phyloP scores from a whole-genome alignment of 176 grass and related monocot species.

The Carex scoparia region DNA sequence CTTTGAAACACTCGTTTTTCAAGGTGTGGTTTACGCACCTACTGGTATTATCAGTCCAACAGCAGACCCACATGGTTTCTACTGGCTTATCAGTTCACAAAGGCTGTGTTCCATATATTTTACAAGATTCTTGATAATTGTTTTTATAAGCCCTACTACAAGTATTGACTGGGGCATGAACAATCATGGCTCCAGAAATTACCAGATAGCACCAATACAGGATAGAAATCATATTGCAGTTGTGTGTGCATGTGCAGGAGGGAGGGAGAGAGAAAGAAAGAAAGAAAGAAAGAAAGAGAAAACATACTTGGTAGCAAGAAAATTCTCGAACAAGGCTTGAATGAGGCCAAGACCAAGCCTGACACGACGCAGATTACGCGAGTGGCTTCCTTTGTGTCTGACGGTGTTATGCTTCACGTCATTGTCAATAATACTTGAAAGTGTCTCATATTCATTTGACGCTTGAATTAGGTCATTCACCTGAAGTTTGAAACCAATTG shows the following conservation, averaged over 20 bases:
- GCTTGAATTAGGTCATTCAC: slow-evolving; percentile 86
- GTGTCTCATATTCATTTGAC: slow-evolving; percentile 56
- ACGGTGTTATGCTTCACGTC: slow-evolving; percentile 65
- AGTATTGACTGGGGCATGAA: not conserved
- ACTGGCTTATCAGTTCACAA: not conserved
- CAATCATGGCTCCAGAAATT: not conserved
- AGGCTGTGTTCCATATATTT: not conserved
- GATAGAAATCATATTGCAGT: not conserved
- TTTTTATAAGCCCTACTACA: not conserved
- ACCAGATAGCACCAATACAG: not conserved
- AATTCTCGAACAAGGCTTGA: slow-evolving; percentile 75
- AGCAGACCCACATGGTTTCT: not conserved
- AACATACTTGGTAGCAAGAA: slow-evolving; percentile 63
- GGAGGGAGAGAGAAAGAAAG: not conserved
- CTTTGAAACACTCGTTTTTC: not conserved
- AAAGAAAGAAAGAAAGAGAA: not conserved
- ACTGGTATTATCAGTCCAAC: not conserved
- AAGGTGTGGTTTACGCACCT: not conserved
- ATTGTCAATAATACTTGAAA: slow-evolving; percentile 75
- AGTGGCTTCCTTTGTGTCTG: slow-evolving; percentile 93
- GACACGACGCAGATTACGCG: slow-evolving; percentile 84
- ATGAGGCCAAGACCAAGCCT: slow-evolving; percentile 91
- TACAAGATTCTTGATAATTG: not conserved
- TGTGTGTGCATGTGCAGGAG: not conserved
- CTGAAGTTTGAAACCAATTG: slow-evolving; percentile 31